Conservation (phyloP, 2,329 filamentous ascomycete species). For the Hypocrella siamensis region DNA sequence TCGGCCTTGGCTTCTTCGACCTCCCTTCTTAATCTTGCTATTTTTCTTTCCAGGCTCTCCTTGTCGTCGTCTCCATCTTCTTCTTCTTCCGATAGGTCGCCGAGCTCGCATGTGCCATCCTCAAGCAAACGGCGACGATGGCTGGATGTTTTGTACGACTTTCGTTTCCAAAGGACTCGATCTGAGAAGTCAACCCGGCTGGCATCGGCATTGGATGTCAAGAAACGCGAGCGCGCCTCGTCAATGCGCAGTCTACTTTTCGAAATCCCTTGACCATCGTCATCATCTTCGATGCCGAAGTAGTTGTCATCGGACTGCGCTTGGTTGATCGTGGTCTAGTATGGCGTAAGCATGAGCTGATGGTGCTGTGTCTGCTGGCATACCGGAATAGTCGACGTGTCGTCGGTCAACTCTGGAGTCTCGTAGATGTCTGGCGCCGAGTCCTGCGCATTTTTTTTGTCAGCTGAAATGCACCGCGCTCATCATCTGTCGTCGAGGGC, state of each 20-base stretch:
- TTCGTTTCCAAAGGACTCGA: constrained; percentile 65
- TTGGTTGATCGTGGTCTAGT: constrained; percentile 36
- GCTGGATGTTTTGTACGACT: constrained; percentile 65
- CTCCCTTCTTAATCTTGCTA: constrained; percentile 71
- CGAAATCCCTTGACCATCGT: constrained; percentile 50
- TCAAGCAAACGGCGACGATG: constrained; percentile 47
- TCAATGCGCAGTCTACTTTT: constrained; percentile 61
- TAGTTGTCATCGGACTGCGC: constrained; percentile 48
- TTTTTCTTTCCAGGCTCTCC: constrained; percentile 61
- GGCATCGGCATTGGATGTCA: constrained; percentile 60
- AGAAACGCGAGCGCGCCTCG: constrained; percentile 67
- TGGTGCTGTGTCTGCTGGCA: too few relatives aligned
- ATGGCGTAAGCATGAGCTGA: constrained; percentile 9
- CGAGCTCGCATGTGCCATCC: constrained; percentile 50
- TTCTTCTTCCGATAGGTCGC: constrained; percentile 59
- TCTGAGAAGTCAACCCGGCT: constrained; percentile 78
- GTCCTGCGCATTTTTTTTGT: constrained; percentile 39
- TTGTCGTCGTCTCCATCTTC: constrained; percentile 61
- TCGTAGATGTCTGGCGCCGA: constrained; percentile 92
- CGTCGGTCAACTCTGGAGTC: constrained; percentile 82
- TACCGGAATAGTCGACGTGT: constrained; percentile 73
- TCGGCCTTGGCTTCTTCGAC: constrained; percentile 58
- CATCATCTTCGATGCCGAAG: constrained; percentile 47
- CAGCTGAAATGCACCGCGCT: constrained; percentile 4
- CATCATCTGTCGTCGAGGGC: background rate